These are phyloP conservation scores for Melanopsichium pennsylvanicum DNA, from an alignment of 1,284 basidiomycete species.

Conservation along the genomic window DNA sequence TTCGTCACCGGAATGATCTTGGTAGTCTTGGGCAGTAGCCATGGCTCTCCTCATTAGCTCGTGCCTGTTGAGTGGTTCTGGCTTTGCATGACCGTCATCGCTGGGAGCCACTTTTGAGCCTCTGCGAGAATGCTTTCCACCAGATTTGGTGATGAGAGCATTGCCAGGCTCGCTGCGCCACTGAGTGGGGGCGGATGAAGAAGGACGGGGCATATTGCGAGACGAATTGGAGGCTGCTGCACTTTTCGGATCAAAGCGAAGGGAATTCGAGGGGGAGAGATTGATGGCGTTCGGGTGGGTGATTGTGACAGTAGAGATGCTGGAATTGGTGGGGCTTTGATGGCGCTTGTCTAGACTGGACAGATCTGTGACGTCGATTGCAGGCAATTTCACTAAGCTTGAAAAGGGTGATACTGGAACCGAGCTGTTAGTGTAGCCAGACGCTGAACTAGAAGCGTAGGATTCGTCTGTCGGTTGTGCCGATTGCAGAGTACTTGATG, in stretches of 20 bases:
- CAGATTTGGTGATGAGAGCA: background rate
- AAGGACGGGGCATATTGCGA: slow-evolving; percentile 26
- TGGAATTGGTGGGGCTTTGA: slow-evolving; percentile 7
- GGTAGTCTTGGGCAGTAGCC: slow-evolving; percentile 44
- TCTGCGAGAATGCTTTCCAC: slow-evolving; percentile 28
- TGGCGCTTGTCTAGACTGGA: slow-evolving; percentile 10
- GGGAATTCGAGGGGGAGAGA: background rate
- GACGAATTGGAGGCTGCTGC: background rate
- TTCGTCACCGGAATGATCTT: slow-evolving; percentile 12
- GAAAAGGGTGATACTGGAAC: slow-evolving; percentile 33
- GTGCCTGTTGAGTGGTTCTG: slow-evolving; percentile 49
- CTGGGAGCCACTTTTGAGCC: slow-evolving; percentile 37
- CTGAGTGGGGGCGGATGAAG: slow-evolving; percentile 17
- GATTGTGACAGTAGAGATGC: slow-evolving; percentile 10
- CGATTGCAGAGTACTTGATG: background rate
- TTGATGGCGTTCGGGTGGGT: background rate
- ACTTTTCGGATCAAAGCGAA: background rate
- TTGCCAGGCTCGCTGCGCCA: slow-evolving; percentile 19
- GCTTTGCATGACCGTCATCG: slow-evolving; percentile 40
- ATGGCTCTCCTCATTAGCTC: slow-evolving; percentile 62
- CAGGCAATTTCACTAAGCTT: slow-evolving; percentile 18
- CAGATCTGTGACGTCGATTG: slow-evolving; percentile 43
- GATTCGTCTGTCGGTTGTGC: slow-evolving; percentile 5
- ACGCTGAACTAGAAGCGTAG: slow-evolving; percentile 1
- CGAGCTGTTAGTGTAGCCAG: slow-evolving; percentile 9